A percentile compares a stretch with the other conserved stretches of the same genome.
Conservation (phyloP, 306 rosid genomes). For the Sophora flavescens region DNA sequence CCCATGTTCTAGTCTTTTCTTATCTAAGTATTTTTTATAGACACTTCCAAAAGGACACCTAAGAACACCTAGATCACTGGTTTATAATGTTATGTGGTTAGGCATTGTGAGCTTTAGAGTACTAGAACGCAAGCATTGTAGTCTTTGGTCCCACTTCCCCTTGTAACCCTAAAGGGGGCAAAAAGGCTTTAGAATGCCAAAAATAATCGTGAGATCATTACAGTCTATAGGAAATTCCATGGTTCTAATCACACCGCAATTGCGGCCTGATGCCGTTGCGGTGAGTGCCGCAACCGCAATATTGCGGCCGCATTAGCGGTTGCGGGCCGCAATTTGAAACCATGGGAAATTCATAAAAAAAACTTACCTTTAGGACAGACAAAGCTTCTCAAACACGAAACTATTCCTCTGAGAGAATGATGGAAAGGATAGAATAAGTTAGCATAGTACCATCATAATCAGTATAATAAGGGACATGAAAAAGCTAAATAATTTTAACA, state of each 20-base stretch:
- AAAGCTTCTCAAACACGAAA: slow-evolving; percentile 54
- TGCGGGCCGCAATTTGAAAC: no score
- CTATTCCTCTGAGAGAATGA: slow-evolving; percentile 53
- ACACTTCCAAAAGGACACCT: not conserved
- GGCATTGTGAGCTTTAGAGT: not conserved
- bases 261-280: no score
- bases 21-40: not conserved
- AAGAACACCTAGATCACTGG: not conserved
- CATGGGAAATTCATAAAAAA: no score
- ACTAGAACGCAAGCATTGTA: not conserved
- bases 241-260: no score
- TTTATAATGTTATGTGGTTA: not conserved
- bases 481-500: not conserved
- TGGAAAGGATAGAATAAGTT: slow-evolving; percentile 35
- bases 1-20: not conserved
- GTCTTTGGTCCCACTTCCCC: not conserved
- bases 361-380: slow-evolving; percentile 59
- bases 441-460: not conserved
- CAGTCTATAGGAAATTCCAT: not conserved
- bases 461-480: not conserved
- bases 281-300: no score
- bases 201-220: not conserved
- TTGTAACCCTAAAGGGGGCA: not conserved
- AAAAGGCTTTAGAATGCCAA: not conserved
- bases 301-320: no score